These are phyloP conservation scores for Metarhizium anisopliae DNA, from an alignment of 2,329 filamentous ascomycete species.

Conservation along the genomic window DNA sequence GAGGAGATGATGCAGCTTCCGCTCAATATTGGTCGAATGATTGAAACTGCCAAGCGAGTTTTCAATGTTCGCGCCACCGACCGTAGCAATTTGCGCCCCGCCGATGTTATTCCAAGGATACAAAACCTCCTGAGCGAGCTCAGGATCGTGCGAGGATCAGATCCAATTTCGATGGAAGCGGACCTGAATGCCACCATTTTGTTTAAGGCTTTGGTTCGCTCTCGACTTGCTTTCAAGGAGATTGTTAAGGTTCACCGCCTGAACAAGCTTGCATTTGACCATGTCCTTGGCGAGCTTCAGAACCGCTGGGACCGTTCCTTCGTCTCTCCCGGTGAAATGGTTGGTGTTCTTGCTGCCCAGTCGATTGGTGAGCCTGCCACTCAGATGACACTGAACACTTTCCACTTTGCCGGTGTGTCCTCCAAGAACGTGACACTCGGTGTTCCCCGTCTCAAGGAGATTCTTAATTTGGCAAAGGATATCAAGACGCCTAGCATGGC, in stretches of 20 bases:
- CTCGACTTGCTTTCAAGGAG: conserved; percentile 84
- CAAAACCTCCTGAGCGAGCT: conserved; percentile 66
- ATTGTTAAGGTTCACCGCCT: conserved; percentile 78
- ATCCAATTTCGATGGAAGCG: conserved; percentile 75
- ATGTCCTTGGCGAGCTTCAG: conserved; percentile 84
- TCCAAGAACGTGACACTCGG: conserved; percentile 99
- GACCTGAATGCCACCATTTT: conserved; percentile 82
- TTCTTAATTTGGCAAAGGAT: conserved; percentile 93
- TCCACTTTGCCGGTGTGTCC: conserved; percentile 99
- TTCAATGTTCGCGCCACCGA: conserved; percentile 83
- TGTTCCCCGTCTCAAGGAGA: conserved; percentile 98
- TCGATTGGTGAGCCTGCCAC: conserved; percentile 98
- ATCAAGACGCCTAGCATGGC: conserved; percentile 99
- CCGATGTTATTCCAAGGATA: conserved; percentile 76
- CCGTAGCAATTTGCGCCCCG: conserved; percentile 81
- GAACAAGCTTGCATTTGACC: conserved; percentile 86
- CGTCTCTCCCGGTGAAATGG: conserved; percentile 95
- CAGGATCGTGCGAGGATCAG: conserved; percentile 76
- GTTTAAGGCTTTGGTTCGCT: conserved; percentile 86
- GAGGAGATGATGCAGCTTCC: conserved; percentile 86
- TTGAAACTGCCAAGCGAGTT: conserved; percentile 80
- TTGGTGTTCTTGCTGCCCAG: conserved; percentile 92
- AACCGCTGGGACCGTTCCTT: conserved; percentile 77
- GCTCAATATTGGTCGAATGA: conserved; percentile 82
- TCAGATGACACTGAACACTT: conserved; percentile 99